These are phyloP conservation scores for Rubus parviflorus DNA, from an alignment of 306 rosid genomes.

Conservation along the genomic window DNA sequence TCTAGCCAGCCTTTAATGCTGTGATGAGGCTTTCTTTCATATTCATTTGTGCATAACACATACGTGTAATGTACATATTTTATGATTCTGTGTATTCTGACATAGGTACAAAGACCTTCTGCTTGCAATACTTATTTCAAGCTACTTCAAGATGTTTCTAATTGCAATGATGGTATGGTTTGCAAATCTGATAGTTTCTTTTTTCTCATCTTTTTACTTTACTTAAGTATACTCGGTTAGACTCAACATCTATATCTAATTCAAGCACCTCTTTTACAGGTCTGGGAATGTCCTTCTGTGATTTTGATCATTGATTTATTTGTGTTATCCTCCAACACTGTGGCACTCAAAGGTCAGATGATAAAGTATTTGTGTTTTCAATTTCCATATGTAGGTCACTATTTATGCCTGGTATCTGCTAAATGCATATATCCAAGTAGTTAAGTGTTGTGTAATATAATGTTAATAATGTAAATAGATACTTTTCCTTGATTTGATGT, in stretches of 20 bases:
- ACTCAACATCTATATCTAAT: conserved; percentile 21
- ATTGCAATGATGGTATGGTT: conserved; percentile 70
- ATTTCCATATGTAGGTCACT: neutral
- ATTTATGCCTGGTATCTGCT: neutral
- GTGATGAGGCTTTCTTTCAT: neutral
- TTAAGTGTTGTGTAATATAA: neutral
- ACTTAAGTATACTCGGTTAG: conserved; percentile 7
- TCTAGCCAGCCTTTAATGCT: conserved; percentile 16
- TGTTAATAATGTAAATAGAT: conserved; percentile 1
- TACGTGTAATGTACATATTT: neutral
- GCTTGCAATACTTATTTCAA: conserved; percentile 69
- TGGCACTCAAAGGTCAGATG: conserved; percentile 76
- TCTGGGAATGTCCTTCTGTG: conserved; percentile 89
- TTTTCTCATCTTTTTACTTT: neutral
- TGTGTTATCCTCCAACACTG: conserved; percentile 76
- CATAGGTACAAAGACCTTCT: conserved; percentile 60
- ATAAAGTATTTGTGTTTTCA: neutral
- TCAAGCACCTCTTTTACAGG: conserved; percentile 44
- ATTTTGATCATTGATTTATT: conserved; percentile 71
- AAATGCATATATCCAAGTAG: neutral
- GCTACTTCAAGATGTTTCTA: conserved; percentile 88
- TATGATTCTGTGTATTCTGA: conserved; percentile 23
- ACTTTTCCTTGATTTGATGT: neutral
- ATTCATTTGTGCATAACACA: neutral
- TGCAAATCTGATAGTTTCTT: conserved; percentile 14